phyloP scores from a whole-genome alignment of 2,329 filamentous ascomycete species.

The Monosporascus sp. region DNA sequence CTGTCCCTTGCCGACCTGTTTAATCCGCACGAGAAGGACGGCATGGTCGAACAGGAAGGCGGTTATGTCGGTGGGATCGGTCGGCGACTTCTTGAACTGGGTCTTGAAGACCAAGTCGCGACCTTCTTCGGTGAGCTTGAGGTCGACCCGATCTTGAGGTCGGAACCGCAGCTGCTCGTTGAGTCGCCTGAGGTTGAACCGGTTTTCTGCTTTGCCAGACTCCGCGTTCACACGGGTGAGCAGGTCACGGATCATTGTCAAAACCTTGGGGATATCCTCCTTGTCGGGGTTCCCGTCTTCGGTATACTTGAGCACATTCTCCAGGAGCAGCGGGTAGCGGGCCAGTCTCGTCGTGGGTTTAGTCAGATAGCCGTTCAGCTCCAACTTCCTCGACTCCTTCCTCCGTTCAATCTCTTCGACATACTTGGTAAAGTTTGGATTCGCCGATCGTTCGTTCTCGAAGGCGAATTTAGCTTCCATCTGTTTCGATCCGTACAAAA shows the following conservation, averaged over 20 bases:
- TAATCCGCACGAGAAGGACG: constrained; percentile 83
- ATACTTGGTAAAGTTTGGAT: constrained; percentile 80
- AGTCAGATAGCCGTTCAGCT: constrained; percentile 94
- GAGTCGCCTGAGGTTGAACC: constrained; percentile 89
- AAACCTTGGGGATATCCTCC: constrained; percentile 85
- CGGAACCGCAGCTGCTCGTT: constrained; percentile 90
- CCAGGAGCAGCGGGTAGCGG: constrained; percentile 85
- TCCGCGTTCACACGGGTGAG: constrained; percentile 87
- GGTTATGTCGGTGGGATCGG: constrained; percentile 83
- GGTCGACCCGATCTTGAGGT: constrained; percentile 83
- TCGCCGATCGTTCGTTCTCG: constrained; percentile 87
- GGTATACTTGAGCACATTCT: constrained; percentile 88
- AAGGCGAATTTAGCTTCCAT: constrained; percentile 97
- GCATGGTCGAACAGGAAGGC: constrained; percentile 97
- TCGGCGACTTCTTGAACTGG: constrained; percentile 85
- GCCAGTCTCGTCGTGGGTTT: constrained; percentile 95
- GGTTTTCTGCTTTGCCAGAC: constrained; percentile 94
- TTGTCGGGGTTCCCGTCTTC: constrained; percentile 85
- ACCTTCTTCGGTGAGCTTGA: constrained; percentile 90
- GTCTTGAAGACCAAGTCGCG: constrained; percentile 94
- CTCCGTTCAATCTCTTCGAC: constrained; percentile 94
- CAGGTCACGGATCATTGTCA: constrained; percentile 81
- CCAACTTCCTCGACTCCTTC: constrained; percentile 93
- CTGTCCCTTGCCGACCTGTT: constrained; percentile 76
- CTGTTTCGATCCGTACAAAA: constrained; percentile 92